Percentiles rank a stretch among this genome's conserved stretches.
These are phyloP conservation scores for Aspergillus saccharolyticus DNA, from an alignment of 495 filamentous ascomycete species.

Conservation along the genomic window DNA sequence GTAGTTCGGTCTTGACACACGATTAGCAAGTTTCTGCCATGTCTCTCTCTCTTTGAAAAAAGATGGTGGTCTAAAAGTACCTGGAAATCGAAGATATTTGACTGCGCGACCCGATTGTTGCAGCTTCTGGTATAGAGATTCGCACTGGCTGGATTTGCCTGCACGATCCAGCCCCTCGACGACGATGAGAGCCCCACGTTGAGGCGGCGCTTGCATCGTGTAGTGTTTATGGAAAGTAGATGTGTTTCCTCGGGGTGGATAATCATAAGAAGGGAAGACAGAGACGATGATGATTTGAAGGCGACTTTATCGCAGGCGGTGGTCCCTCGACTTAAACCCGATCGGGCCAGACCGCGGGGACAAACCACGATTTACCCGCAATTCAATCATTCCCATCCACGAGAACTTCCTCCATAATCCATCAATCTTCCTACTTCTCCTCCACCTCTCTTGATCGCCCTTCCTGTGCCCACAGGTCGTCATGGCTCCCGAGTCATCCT, in stretches of 20 bases:
- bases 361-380: neutral
- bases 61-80: slow-evolving; percentile 54
- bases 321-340: neutral
- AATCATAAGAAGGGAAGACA: too few relatives aligned
- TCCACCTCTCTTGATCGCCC: too few relatives aligned
- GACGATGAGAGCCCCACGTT: slow-evolving; percentile 73
- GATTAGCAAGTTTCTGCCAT: slow-evolving; percentile 14
- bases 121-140: slow-evolving; percentile 61
- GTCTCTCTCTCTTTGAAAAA: too few relatives aligned
- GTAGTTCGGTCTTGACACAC: slow-evolving; percentile 70
- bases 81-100: slow-evolving; percentile 80
- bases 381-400: too few relatives aligned
- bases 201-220: slow-evolving; percentile 12
- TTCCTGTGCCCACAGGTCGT: slow-evolving; percentile 10
- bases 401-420: slow-evolving; percentile 13
- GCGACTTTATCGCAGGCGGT: neutral
- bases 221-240: neutral
- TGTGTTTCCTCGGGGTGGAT: neutral
- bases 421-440: too few relatives aligned
- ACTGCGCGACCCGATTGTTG: slow-evolving; percentile 57
- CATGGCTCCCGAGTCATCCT: slow-evolving; percentile 26
- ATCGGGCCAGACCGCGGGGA: neutral
- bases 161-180: slow-evolving; percentile 93
- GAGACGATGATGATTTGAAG: neutral
- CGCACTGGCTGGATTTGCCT: slow-evolving; percentile 93